phyloP scores from a whole-genome alignment of 768 basidiomycete genomes.

The Auricularia sp. region DNA sequence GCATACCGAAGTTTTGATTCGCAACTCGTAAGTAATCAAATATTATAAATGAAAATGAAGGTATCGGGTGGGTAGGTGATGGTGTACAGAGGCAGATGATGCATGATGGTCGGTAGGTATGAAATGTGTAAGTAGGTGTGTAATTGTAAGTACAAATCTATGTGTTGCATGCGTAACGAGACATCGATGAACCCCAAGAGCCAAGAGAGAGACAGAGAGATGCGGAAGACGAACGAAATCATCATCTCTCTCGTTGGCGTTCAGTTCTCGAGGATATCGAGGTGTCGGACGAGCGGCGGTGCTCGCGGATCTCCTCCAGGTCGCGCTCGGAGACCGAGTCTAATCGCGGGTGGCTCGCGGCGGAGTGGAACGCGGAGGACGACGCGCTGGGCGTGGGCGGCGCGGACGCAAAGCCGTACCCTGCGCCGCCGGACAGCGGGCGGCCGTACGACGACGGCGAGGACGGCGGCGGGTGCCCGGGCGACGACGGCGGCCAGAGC shows the following conservation, averaged over 20 bases:
- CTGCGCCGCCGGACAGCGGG: neutral
- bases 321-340: neutral
- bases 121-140: no score
- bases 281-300: neutral
- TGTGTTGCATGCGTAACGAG: no score
- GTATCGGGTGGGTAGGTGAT: no score
- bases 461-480: neutral
- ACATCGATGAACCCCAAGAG: neutral
- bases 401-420: neutral
- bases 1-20: no score
- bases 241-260: neutral
- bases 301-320: neutral
- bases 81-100: no score
- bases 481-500: neutral
- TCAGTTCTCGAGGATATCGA: neutral
- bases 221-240: neutral
- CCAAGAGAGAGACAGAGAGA: neutral
- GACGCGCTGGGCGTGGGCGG: neutral
- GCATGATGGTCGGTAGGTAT: no score
- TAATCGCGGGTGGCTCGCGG: neutral
- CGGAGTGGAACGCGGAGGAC: neutral
- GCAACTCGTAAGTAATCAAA: no score
- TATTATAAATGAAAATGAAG: no score
- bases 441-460: neutral
- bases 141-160: no score